Conservation (phyloP, 116 monocot genomes). For the Papilionanthe hybrid region DNA sequence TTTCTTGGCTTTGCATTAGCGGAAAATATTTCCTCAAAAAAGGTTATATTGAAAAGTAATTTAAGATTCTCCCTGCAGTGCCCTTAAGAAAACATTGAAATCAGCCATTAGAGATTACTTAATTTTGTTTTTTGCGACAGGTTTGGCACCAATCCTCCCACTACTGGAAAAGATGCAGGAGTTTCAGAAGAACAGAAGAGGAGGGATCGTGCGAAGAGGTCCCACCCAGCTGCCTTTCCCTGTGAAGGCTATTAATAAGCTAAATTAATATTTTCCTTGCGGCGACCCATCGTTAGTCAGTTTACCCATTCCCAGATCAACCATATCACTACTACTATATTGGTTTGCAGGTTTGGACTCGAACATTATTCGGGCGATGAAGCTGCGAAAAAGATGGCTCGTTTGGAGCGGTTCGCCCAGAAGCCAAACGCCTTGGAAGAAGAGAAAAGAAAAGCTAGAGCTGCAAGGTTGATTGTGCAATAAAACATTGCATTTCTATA, state of each 20-base stretch:
- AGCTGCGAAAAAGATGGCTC: conserved; percentile 47
- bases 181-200: conserved; percentile 24
- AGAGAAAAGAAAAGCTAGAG: conserved; percentile 55
- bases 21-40: background rate
- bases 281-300: too few species aligned
- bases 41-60: background rate
- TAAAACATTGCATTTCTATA: background rate
- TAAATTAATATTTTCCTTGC: background rate
- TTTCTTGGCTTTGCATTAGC: background rate
- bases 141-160: conserved; percentile 9
- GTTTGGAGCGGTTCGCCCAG: conserved; percentile 31
- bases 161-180: conserved; percentile 11
- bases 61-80: background rate
- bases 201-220: conserved; percentile 23
- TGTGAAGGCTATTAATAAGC: background rate
- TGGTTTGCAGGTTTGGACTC: conserved; percentile 41
- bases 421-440: conserved; percentile 28
- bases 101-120: too few species aligned
- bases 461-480: conserved; percentile 21
- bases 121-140: background rate
- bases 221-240: background rate
- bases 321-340: background rate
- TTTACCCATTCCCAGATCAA: background rate
- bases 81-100: background rate
- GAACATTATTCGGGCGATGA: conserved; percentile 21